Evolutionary conservation across 805 yeast species (phyloP).

Genomic region (Myxozyma mucilagina): DNA sequence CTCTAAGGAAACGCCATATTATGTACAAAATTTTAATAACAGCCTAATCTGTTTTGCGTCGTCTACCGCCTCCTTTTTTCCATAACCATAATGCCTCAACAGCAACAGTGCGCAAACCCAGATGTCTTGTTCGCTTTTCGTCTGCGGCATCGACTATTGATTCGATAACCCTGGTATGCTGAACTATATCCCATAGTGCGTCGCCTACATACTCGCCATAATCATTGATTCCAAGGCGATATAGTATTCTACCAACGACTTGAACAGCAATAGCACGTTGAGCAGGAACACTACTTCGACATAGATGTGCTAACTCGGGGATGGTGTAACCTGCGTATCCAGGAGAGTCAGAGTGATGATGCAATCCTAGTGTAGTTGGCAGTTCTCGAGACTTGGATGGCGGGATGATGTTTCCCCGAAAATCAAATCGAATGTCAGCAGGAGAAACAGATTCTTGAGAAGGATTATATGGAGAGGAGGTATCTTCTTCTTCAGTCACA

Average conservation of each 20-base stretch:
- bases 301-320: constrained; percentile 72
- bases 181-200: constrained; percentile 70
- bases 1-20: no score
- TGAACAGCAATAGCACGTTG: constrained; percentile 87
- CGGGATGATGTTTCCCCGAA: constrained; percentile 73
- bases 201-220: constrained; percentile 51
- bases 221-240: constrained; percentile 64
- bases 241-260: constrained; percentile 82
- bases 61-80: constrained; percentile 46
- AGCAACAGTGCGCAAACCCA: constrained; percentile 80
- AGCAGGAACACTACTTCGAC: constrained; percentile 76
- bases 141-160: constrained; percentile 63
- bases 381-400: constrained; percentile 52
- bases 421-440: constrained; percentile 80
- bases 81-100: constrained; percentile 90
- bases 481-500: constrained; percentile 45
- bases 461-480: constrained; percentile 45
- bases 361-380: constrained; percentile 69
- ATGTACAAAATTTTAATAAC: not conserved
- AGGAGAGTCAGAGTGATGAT: constrained; percentile 89
- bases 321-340: constrained; percentile 90
- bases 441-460: constrained; percentile 43
- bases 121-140: constrained; percentile 59
- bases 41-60: constrained; percentile 23
- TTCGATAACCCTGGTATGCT: constrained; percentile 61